These are phyloP conservation scores for Stygiomarasmius scandens DNA, from an alignment of 1,284 basidiomycete genomes.

Conservation along the genomic window DNA sequence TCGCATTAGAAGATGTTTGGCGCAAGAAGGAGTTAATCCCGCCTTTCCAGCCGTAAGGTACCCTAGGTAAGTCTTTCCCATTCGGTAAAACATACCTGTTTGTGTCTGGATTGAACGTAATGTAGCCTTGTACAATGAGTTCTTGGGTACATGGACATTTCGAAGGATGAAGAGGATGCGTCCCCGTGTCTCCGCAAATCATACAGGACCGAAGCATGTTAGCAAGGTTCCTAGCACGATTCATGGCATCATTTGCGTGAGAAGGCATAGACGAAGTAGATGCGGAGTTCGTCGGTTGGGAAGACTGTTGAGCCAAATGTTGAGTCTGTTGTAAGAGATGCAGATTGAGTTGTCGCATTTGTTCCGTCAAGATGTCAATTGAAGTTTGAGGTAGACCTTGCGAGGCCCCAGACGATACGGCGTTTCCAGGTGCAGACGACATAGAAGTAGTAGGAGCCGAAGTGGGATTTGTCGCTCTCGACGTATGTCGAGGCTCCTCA, in stretches of 20 bases:
- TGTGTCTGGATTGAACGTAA: not conserved
- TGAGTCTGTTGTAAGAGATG: not conserved
- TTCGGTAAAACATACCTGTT: not conserved
- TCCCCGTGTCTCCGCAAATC: not conserved
- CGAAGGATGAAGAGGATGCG: not conserved
- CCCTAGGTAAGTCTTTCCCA: too few relatives aligned
- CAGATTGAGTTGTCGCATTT: not conserved
- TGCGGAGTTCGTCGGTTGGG: not conserved
- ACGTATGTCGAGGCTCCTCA: not conserved
- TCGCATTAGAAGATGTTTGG: too few relatives aligned
- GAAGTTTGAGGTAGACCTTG: not conserved
- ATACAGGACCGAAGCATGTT: not conserved
- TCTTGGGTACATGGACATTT: not conserved
- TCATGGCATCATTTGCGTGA: too few relatives aligned
- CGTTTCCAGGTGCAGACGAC: too few relatives aligned
- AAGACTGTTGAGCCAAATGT: not conserved
- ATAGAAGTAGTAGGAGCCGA: not conserved
- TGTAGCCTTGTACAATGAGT: not conserved
- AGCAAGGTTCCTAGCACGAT: not conserved
- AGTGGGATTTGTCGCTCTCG: not conserved
- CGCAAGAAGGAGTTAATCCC: too few relatives aligned
- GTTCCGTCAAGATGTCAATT: not conserved
- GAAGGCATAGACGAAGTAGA: not conserved
- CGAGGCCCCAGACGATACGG: not conserved
- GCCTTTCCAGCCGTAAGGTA: too few relatives aligned